Evolutionary conservation across 306 rosid genomes (phyloP).

Genomic region (Begonia loranthoides): DNA sequence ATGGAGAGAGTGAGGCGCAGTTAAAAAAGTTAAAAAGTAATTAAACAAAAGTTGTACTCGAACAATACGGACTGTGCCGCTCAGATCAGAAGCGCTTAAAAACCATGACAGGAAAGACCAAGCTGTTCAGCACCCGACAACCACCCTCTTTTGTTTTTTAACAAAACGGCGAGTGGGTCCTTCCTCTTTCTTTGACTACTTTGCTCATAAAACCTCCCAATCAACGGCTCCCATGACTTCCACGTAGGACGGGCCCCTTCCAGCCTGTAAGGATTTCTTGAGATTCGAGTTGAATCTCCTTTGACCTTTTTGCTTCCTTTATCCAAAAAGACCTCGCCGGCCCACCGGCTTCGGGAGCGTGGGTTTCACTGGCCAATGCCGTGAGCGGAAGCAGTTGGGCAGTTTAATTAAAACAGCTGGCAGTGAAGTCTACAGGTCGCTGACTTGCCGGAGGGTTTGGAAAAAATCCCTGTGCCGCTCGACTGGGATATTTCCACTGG

Average conservation of each 20-base stretch:
- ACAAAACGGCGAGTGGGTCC: constrained; percentile 30
- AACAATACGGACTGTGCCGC: neutral
- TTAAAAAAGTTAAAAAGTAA: too few relatives aligned
- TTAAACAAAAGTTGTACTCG: neutral
- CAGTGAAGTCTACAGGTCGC: too few relatives aligned
- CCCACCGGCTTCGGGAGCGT: too few relatives aligned
- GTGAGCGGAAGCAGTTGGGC: too few relatives aligned
- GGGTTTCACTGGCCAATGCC: neutral
- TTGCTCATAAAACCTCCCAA: constrained; percentile 4
- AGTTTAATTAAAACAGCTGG: too few relatives aligned
- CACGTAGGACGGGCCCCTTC: constrained; percentile 65
- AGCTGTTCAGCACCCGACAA: constrained; percentile 55
- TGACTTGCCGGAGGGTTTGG: too few relatives aligned
- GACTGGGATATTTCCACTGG: too few relatives aligned
- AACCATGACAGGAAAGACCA: constrained; percentile 56
- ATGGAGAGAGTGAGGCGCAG: too few relatives aligned
- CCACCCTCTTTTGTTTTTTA: constrained; percentile 21
- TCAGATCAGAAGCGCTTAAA: constrained; percentile 27
- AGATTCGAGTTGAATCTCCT: constrained; percentile 39
- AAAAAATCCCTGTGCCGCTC: too few relatives aligned
- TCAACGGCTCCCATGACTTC: constrained; percentile 28
- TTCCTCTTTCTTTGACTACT: constrained; percentile 31
- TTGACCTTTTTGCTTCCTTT: constrained; percentile 32
- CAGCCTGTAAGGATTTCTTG: constrained; percentile 98
- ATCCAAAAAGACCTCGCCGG: constrained; percentile 11